phyloP scores from a whole-genome alignment of 176 grass and related monocot species.

The Bonia amplexicaulis region DNA sequence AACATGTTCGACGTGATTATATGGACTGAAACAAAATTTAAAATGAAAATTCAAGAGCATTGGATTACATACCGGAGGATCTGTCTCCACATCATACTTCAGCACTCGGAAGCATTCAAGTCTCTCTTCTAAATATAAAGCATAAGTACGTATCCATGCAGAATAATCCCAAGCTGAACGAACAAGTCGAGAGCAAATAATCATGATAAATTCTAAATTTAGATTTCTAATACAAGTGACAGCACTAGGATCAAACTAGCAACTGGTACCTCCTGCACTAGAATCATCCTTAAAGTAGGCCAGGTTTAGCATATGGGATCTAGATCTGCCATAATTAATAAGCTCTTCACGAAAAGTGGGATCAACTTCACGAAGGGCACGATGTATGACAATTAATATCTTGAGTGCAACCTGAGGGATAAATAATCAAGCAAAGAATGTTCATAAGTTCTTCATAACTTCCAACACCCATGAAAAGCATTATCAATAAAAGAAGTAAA shows the following conservation, averaged over 20 bases:
- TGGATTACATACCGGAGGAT: conserved; percentile 72
- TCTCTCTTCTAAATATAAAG: conserved; percentile 94
- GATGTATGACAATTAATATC: conserved; percentile 94
- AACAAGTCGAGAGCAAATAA: conserved; percentile 23
- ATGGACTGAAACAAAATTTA: neutral
- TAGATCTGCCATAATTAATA: conserved; percentile 93
- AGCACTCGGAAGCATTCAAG: conserved; percentile 95
- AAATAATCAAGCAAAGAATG: conserved; percentile 24
- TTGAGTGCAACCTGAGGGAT: conserved; percentile 81
- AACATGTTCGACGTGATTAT: conserved; percentile 5
- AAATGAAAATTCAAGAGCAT: neutral
- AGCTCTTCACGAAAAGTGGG: conserved; percentile 96
- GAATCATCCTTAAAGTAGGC: conserved; percentile 99
- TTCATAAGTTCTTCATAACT: conserved; percentile 15
- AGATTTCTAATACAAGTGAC: conserved; percentile 16
- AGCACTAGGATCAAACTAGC: conserved; percentile 1
- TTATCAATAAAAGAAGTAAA: conserved; percentile 4
- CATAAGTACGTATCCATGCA: conserved; percentile 91
- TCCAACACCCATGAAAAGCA: neutral
- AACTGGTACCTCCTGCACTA: conserved; percentile 74
- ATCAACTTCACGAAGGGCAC: conserved; percentile 87
- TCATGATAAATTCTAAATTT: conserved; percentile 12
- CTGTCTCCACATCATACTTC: conserved; percentile 90
- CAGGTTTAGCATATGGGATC: conserved; percentile 96
- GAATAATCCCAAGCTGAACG: conserved; percentile 98